These are phyloP conservation scores for Blastobotrys terrestris DNA, from an alignment of 805 yeast species.

Conservation along the genomic window DNA sequence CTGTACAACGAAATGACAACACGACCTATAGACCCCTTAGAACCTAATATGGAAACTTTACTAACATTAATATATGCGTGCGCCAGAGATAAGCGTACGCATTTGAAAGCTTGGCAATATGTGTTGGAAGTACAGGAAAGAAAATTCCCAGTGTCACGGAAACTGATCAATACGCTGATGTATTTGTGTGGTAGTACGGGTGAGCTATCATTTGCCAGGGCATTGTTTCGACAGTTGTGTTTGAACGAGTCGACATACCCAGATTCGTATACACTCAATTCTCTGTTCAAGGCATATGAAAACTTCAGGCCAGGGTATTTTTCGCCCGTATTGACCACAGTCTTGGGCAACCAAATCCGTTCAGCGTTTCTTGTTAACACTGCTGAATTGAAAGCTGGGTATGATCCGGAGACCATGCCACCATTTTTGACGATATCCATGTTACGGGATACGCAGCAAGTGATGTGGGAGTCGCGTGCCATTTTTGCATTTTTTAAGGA, in stretches of 20 bases:
- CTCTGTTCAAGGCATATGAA: constrained; percentile 30
- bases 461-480: constrained; percentile 73
- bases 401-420: constrained; percentile 30
- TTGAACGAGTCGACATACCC: constrained; percentile 23
- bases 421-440: constrained; percentile 66
- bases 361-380: constrained; percentile 20
- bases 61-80: constrained; percentile 66
- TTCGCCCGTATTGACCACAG: constrained; percentile 25
- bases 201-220: constrained; percentile 65
- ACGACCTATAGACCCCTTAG: constrained; percentile 30
- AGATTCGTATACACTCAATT: constrained; percentile 25
- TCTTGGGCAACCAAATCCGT: constrained; percentile 25
- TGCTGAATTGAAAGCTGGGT: constrained; percentile 2
- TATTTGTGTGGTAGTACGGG: constrained; percentile 75
- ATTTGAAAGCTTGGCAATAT: constrained; percentile 68
- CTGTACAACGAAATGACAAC: constrained; percentile 61
- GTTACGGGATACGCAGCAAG: constrained; percentile 36
- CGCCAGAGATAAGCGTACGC: constrained; percentile 42
- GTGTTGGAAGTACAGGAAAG: constrained; percentile 55
- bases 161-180: constrained; percentile 62
- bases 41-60: constrained; percentile 41
- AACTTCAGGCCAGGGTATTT: constrained; percentile 23
- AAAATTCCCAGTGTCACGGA: constrained; percentile 29
- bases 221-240: constrained; percentile 34
- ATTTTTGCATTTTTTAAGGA: constrained; percentile 54